Evolutionary conservation across 176 grass and related monocot genomes (phyloP).

Genomic region (Aegilops umbellulata): DNA sequence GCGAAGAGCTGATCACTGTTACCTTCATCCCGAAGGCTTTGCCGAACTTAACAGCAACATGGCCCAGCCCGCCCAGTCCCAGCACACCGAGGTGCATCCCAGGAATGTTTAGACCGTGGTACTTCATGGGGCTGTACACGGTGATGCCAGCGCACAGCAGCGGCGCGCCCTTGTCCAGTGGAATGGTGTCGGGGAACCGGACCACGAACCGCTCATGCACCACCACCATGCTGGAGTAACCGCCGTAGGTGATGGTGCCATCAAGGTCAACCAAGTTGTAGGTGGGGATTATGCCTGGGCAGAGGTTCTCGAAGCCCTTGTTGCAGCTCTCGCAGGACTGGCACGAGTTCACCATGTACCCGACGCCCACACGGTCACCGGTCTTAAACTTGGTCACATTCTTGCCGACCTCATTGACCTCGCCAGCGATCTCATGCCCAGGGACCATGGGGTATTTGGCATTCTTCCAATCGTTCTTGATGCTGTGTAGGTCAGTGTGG

Average conservation of each 20-base stretch:
- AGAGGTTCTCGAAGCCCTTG: slow-evolving; percentile 54
- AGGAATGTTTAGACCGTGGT: no score
- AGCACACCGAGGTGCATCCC: no score
- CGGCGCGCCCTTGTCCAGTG: slow-evolving; percentile 53
- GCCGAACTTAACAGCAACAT: no score
- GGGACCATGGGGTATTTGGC: slow-evolving; percentile 54
- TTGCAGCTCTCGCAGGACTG: slow-evolving; percentile 42
- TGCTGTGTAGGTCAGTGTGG: slow-evolving; percentile 68
- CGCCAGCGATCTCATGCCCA: slow-evolving; percentile 74
- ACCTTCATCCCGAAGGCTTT: no score
- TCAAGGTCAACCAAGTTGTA: slow-evolving; percentile 50
- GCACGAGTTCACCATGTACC: slow-evolving; percentile 63
- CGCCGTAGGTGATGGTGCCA: slow-evolving; percentile 53
- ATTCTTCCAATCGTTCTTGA: slow-evolving; percentile 73
- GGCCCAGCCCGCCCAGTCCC: no score
- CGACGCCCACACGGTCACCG: slow-evolving; percentile 63
- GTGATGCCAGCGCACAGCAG: slow-evolving; percentile 74
- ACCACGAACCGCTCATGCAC: slow-evolving; percentile 56
- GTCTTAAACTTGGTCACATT: slow-evolving; percentile 42
- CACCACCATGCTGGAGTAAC: slow-evolving; percentile 49
- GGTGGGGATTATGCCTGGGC: slow-evolving; percentile 12
- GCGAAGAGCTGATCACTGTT: no score
- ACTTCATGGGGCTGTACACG: slow-evolving; percentile 58
- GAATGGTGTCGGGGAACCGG: slow-evolving; percentile 40
- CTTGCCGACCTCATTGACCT: slow-evolving; percentile 47